Conservation (phyloP, 2,329 filamentous ascomycete species). For the Annulohypoxylon truncatum region DNA sequence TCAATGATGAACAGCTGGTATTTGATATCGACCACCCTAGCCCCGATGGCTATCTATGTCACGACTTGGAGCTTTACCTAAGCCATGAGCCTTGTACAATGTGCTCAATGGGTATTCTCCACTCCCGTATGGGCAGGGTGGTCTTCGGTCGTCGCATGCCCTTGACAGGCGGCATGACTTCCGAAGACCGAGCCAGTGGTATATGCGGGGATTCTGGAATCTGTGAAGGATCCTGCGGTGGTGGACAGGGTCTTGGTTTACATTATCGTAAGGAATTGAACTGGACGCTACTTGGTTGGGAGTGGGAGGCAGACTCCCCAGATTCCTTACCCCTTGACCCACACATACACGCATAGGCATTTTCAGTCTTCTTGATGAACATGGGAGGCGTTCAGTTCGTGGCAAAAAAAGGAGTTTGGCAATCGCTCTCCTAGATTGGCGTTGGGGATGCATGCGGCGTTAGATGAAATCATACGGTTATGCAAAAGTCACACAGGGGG, state of each 20-base stretch:
- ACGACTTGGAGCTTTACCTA: constrained; percentile 91
- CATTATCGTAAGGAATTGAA: constrained; percentile 83
- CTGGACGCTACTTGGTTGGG: constrained; percentile 86
- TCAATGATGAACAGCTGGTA: constrained; percentile 72
- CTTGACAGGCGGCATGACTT: constrained; percentile 83
- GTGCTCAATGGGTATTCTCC: constrained; percentile 96
- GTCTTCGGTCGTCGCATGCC: constrained; percentile 85
- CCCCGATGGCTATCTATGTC: constrained; percentile 90
- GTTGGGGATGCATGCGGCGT: constrained; percentile 40
- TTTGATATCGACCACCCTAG: constrained; percentile 73
- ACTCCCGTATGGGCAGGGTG: constrained; percentile 89
- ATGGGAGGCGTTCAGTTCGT: constrained; percentile 48
- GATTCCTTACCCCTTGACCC: constrained; percentile 57
- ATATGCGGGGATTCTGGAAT: constrained; percentile 42
- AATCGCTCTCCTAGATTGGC: constrained; percentile 55
- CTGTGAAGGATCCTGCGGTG: constrained; percentile 54
- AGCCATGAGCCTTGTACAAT: constrained; percentile 97
- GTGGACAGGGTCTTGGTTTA: constrained; percentile 72
- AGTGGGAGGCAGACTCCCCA: constrained; percentile 68
- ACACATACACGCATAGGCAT: constrained; percentile 62
- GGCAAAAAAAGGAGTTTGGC: constrained; percentile 62
- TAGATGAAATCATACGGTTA: not conserved
- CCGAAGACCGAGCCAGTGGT: constrained; percentile 72
- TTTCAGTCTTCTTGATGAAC: constrained; percentile 50
- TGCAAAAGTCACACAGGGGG: not conserved